These are phyloP conservation scores for Venustampulla echinocandica DNA, from an alignment of 495 filamentous ascomycete species.

Conservation along the genomic window DNA sequence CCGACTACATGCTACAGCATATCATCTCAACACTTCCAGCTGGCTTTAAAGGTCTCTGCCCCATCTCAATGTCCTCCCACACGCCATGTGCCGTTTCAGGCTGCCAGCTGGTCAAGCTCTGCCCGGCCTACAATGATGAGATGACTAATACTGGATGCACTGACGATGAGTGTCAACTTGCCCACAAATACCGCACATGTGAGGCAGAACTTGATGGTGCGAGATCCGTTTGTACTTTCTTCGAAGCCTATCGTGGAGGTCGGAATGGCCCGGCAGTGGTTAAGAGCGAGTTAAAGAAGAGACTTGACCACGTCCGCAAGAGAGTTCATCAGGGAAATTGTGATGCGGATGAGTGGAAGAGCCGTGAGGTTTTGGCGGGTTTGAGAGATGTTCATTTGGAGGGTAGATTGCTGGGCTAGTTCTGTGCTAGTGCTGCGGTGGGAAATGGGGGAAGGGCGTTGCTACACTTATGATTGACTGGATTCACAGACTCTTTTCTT, in stretches of 20 bases:
- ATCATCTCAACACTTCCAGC: neutral
- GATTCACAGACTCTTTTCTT: no score
- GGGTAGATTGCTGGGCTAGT: no score
- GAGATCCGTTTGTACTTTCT: no score
- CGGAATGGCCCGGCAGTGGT: neutral
- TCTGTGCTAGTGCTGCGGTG: neutral
- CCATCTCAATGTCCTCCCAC: conserved; percentile 1
- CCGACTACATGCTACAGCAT: neutral
- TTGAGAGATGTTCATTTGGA: neutral
- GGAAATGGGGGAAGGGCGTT: neutral
- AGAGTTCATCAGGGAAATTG: neutral
- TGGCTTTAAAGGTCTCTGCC: neutral
- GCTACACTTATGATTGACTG: neutral
- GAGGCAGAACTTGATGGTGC: neutral
- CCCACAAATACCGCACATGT: neutral
- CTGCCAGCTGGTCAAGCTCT: neutral
- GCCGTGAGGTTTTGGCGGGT: neutral
- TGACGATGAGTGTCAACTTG: neutral
- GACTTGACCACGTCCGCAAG: neutral
- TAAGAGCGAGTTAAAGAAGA: neutral
- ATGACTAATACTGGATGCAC: neutral
- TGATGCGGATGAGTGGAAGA: neutral
- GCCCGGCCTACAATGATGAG: neutral
- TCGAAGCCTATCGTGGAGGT: no score
- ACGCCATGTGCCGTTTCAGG: neutral